Evolutionary conservation across 2,329 filamentous ascomycete genomes (phyloP).

Genomic region (Colletotrichum camelliae): DNA sequence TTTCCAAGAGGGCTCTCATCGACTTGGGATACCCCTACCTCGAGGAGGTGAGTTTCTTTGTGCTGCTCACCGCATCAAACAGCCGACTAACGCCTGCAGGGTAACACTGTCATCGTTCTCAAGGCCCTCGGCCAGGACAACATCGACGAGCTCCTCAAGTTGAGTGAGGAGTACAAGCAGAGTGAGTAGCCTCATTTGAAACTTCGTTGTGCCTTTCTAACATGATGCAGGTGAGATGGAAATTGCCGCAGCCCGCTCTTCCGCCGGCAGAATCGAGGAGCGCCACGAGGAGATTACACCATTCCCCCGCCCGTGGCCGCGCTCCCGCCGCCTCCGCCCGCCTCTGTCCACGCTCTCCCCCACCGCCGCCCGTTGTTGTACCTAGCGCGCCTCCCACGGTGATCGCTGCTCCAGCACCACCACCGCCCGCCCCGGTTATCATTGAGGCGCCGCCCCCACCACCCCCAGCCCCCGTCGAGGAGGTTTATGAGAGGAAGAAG

Average conservation of each 20-base stretch:
- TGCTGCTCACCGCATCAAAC: background rate
- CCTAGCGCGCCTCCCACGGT: slow-evolving; percentile 35
- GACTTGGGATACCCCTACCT: slow-evolving; percentile 87
- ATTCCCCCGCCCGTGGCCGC: slow-evolving; percentile 27
- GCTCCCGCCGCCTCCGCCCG: slow-evolving; percentile 31
- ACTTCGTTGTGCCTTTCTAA: background rate
- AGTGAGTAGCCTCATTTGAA: slow-evolving; percentile 36
- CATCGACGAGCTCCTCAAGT: slow-evolving; percentile 86
- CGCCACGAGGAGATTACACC: slow-evolving; percentile 49
- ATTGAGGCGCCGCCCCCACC: slow-evolving; percentile 38
- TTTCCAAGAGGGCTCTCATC: slow-evolving; percentile 80
- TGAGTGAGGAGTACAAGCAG: slow-evolving; percentile 79
- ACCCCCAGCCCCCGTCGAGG: slow-evolving; percentile 32
- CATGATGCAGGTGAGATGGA: slow-evolving; percentile 45
- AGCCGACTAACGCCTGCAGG: slow-evolving; percentile 52
- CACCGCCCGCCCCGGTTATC: slow-evolving; percentile 34
- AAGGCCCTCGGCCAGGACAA: slow-evolving; percentile 88
- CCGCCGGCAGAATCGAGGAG: slow-evolving; percentile 55
- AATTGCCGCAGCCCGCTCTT: slow-evolving; percentile 49
- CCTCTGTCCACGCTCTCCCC: slow-evolving; percentile 22
- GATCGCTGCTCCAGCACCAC: slow-evolving; percentile 26
- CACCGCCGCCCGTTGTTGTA: slow-evolving; percentile 1
- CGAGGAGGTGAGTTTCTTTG: slow-evolving; percentile 70
- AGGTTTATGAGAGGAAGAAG: slow-evolving; percentile 51
- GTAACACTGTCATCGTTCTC: slow-evolving; percentile 79